phyloP scores from a whole-genome alignment of 345 rosid species.

The Populus pruinosa region DNA sequence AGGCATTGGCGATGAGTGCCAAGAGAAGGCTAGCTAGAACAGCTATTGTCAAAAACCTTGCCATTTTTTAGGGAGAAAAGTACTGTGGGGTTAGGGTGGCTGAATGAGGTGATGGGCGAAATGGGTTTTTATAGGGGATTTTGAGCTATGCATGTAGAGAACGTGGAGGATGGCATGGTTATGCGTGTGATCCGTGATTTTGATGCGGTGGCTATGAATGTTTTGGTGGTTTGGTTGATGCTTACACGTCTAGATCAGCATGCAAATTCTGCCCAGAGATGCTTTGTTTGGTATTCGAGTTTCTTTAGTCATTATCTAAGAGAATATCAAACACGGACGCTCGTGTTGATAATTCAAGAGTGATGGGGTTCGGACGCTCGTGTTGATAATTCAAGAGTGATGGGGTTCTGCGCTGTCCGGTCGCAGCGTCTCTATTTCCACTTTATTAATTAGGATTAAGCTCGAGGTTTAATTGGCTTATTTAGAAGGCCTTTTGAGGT shows the following conservation, averaged over 20 bases:
- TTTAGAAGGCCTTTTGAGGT: no score
- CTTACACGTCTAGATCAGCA: slow-evolving; percentile 1
- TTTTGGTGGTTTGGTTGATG: neutral
- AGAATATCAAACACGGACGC: no score
- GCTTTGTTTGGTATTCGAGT: neutral
- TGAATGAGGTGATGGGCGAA: neutral
- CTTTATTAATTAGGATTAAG: no score
- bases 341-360: no score
- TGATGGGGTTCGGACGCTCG: no score
- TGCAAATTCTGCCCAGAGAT: slow-evolving; percentile 6
- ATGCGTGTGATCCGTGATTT: neutral
- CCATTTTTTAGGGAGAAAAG: neutral
- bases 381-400: no score
- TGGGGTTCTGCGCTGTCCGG: no score
- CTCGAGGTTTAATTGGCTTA: no score
- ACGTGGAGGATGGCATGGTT: neutral
- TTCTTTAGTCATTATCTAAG: no score
- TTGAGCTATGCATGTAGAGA: neutral
- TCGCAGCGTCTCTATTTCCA: no score
- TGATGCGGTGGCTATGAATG: neutral
- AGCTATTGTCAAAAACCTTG: neutral
- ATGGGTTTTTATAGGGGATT: neutral
- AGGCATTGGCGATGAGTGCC: neutral
- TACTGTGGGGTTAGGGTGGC: neutral
- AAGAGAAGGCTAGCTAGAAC: neutral